These are phyloP conservation scores for Streptanthus diversifolius DNA, from an alignment of 345 rosid genomes.

Conservation along the genomic window DNA sequence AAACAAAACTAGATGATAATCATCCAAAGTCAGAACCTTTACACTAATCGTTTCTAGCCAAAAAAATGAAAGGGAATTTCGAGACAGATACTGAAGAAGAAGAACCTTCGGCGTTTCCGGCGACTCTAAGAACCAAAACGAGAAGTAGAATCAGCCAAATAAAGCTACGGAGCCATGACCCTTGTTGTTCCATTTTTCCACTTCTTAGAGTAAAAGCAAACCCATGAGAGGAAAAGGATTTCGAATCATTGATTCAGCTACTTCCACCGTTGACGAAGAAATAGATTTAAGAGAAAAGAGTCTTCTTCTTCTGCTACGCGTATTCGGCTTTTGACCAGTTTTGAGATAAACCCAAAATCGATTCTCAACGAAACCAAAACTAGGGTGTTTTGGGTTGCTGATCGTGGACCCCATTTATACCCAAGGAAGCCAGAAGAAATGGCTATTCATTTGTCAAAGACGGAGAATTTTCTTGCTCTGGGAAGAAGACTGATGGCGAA, in stretches of 20 bases:
- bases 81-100: no score
- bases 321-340: slow-evolving; percentile 5
- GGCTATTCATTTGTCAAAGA: neutral
- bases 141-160: slow-evolving; percentile 38
- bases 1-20: neutral
- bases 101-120: slow-evolving; percentile 61
- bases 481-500: neutral
- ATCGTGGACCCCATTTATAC: neutral
- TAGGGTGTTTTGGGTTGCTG: neutral
- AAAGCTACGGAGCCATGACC: slow-evolving; percentile 27
- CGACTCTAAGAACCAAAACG: slow-evolving; percentile 38
- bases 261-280: neutral
- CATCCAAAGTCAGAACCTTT: neutral
- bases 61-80: no score
- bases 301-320: neutral
- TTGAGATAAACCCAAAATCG: neutral
- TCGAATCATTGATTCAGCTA: neutral
- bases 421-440: neutral
- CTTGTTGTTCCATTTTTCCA: slow-evolving; percentile 17
- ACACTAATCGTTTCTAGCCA: neutral
- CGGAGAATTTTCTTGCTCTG: neutral
- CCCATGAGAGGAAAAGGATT: neutral
- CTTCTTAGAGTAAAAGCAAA: slow-evolving; percentile 1
- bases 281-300: neutral
- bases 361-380: neutral